Evolutionary conservation across 208 protist genomes (phyloP).

Genomic region (Borovskyia barvae): DNA sequence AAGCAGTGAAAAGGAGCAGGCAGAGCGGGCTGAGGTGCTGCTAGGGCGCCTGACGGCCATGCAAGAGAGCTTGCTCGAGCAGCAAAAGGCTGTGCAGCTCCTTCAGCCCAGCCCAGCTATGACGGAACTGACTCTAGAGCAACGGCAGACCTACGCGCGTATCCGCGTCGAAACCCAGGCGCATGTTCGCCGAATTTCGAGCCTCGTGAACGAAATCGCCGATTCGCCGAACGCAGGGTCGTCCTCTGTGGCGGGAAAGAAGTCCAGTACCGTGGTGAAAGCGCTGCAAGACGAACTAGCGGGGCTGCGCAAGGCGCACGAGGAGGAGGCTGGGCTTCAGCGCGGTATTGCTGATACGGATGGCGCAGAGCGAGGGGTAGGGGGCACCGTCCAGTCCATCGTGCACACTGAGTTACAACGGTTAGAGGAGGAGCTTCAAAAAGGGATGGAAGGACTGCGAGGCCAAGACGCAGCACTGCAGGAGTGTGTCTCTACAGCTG

Average conservation of each 20-base stretch:
- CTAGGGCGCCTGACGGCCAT: conserved; percentile 11
- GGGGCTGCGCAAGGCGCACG: conserved; percentile 10
- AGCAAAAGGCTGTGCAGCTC: conserved; percentile 18
- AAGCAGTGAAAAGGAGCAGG: conserved; percentile 1
- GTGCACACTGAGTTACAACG: conserved; percentile 11
- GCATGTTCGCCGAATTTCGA: conserved; percentile 9
- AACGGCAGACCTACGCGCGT: conserved; percentile 11
- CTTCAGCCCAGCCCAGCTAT: conserved; percentile 13
- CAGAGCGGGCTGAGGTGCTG: conserved; percentile 10
- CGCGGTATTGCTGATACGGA: conserved; percentile 1
- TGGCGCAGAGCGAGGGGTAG: background rate
- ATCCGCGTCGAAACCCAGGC: conserved; percentile 12
- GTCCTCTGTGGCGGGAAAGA: background rate
- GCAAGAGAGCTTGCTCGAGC: conserved; percentile 15
- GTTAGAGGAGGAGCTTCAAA: conserved; percentile 8
- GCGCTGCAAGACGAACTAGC: conserved; percentile 9
- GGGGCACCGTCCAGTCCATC: conserved; percentile 17
- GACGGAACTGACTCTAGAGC: conserved; percentile 10
- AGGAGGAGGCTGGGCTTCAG: conserved; percentile 16
- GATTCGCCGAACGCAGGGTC: too few relatives aligned
- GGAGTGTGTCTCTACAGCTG: background rate
- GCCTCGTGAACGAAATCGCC: conserved; percentile 3
- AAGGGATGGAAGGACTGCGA: background rate
- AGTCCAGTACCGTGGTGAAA: background rate
- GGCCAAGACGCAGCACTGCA: background rate